Percentiles rank a stretch among this genome's conserved stretches.
Conservation (phyloP, 2,329 filamentous ascomycete genomes). For the Zasmidium angulare region DNA sequence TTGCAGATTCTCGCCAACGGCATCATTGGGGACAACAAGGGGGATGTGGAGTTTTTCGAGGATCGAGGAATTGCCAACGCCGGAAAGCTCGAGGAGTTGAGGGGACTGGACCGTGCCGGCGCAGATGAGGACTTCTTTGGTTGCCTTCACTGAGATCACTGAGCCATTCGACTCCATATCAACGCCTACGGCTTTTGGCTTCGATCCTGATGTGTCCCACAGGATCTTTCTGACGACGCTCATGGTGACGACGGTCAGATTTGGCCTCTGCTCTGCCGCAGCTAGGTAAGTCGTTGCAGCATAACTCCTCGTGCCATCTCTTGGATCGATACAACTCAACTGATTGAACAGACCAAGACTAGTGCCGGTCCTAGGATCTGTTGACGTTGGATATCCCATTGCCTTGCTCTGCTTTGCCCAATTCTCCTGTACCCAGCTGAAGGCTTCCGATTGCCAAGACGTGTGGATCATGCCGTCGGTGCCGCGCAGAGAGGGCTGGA, state of each 20-base stretch:
- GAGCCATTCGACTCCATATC: slow-evolving; percentile 41
- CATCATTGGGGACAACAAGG: slow-evolving; percentile 37
- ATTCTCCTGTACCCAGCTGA: background rate
- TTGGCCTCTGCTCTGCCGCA: slow-evolving; percentile 25
- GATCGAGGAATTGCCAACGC: slow-evolving; percentile 48
- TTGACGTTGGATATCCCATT: slow-evolving; percentile 1
- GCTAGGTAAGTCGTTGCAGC: slow-evolving; percentile 31
- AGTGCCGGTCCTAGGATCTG: background rate
- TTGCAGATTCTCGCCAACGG: slow-evolving; percentile 52
- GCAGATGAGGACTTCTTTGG: slow-evolving; percentile 42
- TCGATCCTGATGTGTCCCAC: slow-evolving; percentile 18
- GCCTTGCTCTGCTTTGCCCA: slow-evolving; percentile 1
- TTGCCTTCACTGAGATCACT: slow-evolving; percentile 33
- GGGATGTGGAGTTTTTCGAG: slow-evolving; percentile 42
- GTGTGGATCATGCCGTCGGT: background rate
- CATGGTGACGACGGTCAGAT: slow-evolving; percentile 32
- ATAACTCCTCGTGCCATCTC: slow-evolving; percentile 29
- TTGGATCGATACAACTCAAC: background rate
- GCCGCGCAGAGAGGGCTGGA: background rate
- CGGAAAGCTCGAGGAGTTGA: slow-evolving; percentile 54
- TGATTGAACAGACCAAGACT: slow-evolving; percentile 3
- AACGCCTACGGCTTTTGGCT: slow-evolving; percentile 33
- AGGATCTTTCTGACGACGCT: slow-evolving; percentile 27
- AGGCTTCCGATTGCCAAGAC: background rate
- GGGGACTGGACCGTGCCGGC: slow-evolving; percentile 54